Percentiles rank a stretch among this genome's conserved stretches.
Conservation (phyloP, 2,329 filamentous ascomycete species). For the Colletotrichum endophyticum region DNA sequence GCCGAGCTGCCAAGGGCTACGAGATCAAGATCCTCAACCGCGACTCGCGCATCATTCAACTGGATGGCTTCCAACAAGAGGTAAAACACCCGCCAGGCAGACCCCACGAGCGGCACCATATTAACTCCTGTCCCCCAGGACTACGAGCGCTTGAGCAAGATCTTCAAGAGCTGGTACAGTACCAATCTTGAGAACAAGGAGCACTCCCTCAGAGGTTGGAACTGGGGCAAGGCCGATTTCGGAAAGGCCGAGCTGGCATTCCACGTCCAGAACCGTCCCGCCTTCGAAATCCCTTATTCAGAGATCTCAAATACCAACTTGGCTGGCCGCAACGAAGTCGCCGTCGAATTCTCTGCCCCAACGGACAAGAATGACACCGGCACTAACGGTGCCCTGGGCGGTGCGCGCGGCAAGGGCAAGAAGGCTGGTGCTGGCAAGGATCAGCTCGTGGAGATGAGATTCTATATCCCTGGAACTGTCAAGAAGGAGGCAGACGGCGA, state of each 20-base stretch:
- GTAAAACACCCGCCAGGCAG: slow-evolving; percentile 39
- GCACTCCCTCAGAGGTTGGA: slow-evolving; percentile 95
- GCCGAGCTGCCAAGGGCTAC: slow-evolving; percentile 87
- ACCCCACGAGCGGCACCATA: background rate
- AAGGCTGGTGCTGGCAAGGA: slow-evolving; percentile 90
- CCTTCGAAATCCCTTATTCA: slow-evolving; percentile 95
- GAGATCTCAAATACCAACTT: slow-evolving; percentile 98
- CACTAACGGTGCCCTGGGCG: slow-evolving; percentile 75
- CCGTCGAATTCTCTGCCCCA: slow-evolving; percentile 88
- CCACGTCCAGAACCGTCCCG: slow-evolving; percentile 94
- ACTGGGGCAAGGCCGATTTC: slow-evolving; percentile 99
- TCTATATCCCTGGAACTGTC: slow-evolving; percentile 94
- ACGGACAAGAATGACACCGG: slow-evolving; percentile 74
- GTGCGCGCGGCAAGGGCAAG: slow-evolving; percentile 77
- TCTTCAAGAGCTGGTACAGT: slow-evolving; percentile 99
- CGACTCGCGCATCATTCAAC: slow-evolving; percentile 84
- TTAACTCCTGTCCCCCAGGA: slow-evolving; percentile 57
- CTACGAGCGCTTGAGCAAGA: slow-evolving; percentile 85
- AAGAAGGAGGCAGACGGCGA: slow-evolving; percentile 78
- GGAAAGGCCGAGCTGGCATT: slow-evolving; percentile 93
- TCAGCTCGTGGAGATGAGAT: slow-evolving; percentile 97
- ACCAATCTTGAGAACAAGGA: slow-evolving; percentile 91
- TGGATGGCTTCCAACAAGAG: slow-evolving; percentile 94
- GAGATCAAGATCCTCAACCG: slow-evolving; percentile 92
- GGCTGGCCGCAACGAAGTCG: slow-evolving; percentile 96